A percentile compares a stretch with the other conserved stretches of the same genome.
Evolutionary conservation across 1,284 basidiomycete species (phyloP).

Genomic region (Ganoderma boninense): DNA sequence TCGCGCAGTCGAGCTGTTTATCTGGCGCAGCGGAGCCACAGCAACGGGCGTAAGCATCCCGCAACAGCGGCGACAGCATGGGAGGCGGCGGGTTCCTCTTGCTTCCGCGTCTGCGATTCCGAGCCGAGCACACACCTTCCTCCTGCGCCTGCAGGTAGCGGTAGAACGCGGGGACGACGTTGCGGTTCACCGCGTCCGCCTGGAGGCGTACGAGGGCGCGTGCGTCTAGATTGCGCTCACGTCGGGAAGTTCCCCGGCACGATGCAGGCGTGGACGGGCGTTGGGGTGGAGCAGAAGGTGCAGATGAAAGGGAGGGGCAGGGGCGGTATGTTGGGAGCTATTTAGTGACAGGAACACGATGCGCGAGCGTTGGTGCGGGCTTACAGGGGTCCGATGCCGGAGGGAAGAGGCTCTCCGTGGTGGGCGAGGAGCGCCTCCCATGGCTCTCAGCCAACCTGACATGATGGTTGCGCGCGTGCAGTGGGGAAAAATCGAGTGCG

Average conservation of each 20-base stretch:
- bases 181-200: slow-evolving; percentile 71
- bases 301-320: neutral
- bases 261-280: neutral
- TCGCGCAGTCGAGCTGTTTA: slow-evolving; percentile 62
- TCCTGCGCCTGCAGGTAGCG: slow-evolving; percentile 82
- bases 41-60: slow-evolving; percentile 1
- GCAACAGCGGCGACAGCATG: neutral
- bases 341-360: neutral
- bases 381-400: slow-evolving; percentile 66
- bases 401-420: slow-evolving; percentile 59
- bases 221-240: slow-evolving; percentile 53
- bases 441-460: slow-evolving; percentile 55
- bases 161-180: slow-evolving; percentile 80
- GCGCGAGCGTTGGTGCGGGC: slow-evolving; percentile 29
- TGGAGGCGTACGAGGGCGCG: slow-evolving; percentile 74
- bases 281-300: neutral
- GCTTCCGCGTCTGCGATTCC: neutral
- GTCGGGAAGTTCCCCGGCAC: neutral
- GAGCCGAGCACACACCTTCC: slow-evolving; percentile 29
- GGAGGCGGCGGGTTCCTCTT: neutral
- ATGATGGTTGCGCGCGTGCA: neutral
- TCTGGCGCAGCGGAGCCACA: slow-evolving; percentile 29
- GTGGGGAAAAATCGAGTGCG: neutral
- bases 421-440: slow-evolving; percentile 44
- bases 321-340: neutral